Conservation (phyloP, 2,329 filamentous ascomycete genomes). For the Neofusicoccum sp. region DNA sequence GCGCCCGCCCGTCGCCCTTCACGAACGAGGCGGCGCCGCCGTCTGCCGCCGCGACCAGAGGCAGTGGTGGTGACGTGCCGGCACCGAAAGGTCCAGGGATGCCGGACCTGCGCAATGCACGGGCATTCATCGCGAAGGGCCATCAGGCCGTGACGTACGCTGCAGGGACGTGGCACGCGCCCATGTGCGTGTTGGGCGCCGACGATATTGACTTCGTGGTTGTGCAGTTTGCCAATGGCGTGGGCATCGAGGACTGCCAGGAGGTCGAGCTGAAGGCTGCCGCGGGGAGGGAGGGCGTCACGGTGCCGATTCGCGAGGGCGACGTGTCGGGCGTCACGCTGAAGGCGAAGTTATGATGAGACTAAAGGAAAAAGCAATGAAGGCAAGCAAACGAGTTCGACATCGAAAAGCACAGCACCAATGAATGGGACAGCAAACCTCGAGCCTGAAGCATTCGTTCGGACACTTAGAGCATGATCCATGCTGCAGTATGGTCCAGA, state of each 20-base stretch:
- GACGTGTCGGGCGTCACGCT: not conserved
- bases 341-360: constrained; percentile 13
- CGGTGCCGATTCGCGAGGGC: constrained; percentile 38
- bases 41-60: constrained; percentile 32
- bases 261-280: constrained; percentile 59
- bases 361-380: not conserved
- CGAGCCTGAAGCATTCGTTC: too few relatives aligned
- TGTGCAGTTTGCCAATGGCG: constrained; percentile 84
- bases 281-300: constrained; percentile 33
- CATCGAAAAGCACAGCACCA: too few relatives aligned
- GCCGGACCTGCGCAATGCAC: constrained; percentile 71
- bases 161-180: constrained; percentile 92
- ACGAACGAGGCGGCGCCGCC: constrained; percentile 53
- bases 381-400: not conserved
- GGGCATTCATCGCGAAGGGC: constrained; percentile 77
- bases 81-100: constrained; percentile 56
- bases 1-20: constrained; percentile 48
- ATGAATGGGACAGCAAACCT: too few relatives aligned
- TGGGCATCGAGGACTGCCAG: constrained; percentile 84
- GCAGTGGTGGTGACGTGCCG: not conserved
- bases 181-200: constrained; percentile 84
- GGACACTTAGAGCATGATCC: too few relatives aligned
- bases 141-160: constrained; percentile 89
- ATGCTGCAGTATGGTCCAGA: too few relatives aligned
- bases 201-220: constrained; percentile 82